These are phyloP conservation scores for Dendrobium officinale DNA, from an alignment of 106 monocot species.

Conservation along the genomic window DNA sequence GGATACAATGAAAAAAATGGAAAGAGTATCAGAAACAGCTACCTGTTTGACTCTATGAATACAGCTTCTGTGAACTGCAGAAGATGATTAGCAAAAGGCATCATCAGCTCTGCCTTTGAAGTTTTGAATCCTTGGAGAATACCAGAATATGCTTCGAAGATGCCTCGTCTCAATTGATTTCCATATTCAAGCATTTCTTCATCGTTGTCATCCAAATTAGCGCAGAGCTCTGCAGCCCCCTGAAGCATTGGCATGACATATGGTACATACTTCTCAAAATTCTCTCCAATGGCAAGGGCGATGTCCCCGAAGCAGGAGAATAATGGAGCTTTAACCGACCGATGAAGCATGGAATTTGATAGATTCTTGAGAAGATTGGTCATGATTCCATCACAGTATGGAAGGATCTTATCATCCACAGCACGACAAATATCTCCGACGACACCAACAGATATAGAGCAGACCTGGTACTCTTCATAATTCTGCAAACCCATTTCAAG, in stretches of 20 bases:
- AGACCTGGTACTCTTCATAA: conserved; percentile 25
- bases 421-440: conserved; percentile 25
- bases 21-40: neutral
- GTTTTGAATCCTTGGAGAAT: conserved; percentile 89
- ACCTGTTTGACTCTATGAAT: conserved; percentile 39
- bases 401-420: conserved; percentile 20
- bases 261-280: conserved; percentile 22
- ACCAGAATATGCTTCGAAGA: conserved; percentile 91
- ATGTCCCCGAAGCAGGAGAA: conserved; percentile 29
- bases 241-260: conserved; percentile 24
- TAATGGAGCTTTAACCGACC: conserved; percentile 21
- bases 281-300: conserved; percentile 23
- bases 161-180: conserved; percentile 79
- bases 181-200: conserved; percentile 80
- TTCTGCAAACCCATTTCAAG: conserved; percentile 26
- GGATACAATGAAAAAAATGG: too few relatives aligned
- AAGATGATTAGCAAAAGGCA: conserved; percentile 55
- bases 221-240: conserved; percentile 20
- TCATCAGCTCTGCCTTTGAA: conserved; percentile 64
- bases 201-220: conserved; percentile 32
- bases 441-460: conserved; percentile 26
- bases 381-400: conserved; percentile 26
- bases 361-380: conserved; percentile 24
- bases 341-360: conserved; percentile 19
- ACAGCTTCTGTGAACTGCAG: conserved; percentile 63